phyloP scores from a whole-genome alignment of 768 basidiomycete species.

The Pisolithus albus region DNA sequence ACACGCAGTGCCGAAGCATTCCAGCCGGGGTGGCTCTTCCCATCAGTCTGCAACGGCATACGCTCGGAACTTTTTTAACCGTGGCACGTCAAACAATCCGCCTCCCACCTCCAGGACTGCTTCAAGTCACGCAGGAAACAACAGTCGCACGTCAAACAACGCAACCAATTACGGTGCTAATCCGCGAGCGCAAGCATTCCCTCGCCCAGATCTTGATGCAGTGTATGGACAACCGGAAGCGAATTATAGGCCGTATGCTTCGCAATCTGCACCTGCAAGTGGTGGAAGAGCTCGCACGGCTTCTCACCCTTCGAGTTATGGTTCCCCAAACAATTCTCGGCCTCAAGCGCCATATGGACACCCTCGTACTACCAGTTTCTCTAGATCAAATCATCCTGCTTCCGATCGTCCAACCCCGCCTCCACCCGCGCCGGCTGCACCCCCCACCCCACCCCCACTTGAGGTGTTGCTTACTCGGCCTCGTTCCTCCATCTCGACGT shows the following conservation, averaged over 20 bases:
- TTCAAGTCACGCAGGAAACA: background rate
- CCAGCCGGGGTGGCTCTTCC: conserved; percentile 5
- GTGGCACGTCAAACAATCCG: conserved; percentile 6
- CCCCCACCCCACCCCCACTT: conserved; percentile 44
- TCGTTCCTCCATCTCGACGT: conserved; percentile 43
- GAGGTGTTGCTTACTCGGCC: conserved; percentile 64
- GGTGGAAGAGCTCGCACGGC: conserved; percentile 15
- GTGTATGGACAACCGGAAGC: conserved; percentile 21
- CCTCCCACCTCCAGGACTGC: background rate
- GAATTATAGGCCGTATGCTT: conserved; percentile 7
- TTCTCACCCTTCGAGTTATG: conserved; percentile 15
- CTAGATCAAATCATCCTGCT: conserved; percentile 6
- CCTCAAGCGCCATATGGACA: conserved; percentile 8
- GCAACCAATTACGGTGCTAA: conserved; percentile 3
- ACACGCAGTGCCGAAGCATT: conserved; percentile 19
- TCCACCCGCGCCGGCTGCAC: conserved; percentile 25
- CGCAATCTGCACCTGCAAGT: conserved; percentile 10
- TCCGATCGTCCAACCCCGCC: conserved; percentile 14
- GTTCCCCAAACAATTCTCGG: background rate
- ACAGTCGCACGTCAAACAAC: background rate
- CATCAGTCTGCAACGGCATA: conserved; percentile 9
- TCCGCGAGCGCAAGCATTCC: conserved; percentile 33
- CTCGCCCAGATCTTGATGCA: conserved; percentile 60
- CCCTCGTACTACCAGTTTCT: conserved; percentile 12
- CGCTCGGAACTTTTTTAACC: conserved; percentile 9